phyloP scores from a whole-genome alignment of 345 rosid genomes.

The Salix arbutifolia region DNA sequence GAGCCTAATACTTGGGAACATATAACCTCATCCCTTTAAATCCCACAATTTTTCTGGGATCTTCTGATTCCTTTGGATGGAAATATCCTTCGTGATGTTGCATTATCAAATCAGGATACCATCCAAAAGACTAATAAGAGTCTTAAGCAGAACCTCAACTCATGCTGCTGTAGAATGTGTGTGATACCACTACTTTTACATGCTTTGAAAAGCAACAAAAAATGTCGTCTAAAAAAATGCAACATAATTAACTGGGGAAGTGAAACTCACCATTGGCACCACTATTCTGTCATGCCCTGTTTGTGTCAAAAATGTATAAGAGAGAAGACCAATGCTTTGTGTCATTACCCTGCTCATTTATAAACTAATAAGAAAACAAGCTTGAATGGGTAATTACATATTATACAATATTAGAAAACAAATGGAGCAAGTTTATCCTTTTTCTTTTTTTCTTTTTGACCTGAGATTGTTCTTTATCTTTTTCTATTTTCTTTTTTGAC shows the following conservation, averaged over 20 bases:
- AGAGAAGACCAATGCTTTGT: constrained; percentile 84
- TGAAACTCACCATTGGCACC: constrained; percentile 82
- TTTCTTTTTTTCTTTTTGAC: no score
- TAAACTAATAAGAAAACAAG: constrained; percentile 8
- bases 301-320: constrained; percentile 73
- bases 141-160: neutral
- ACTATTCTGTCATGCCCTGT: constrained; percentile 77
- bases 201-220: neutral
- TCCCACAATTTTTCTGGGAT: neutral
- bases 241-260: neutral
- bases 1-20: neutral
- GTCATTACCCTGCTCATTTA: constrained; percentile 46
- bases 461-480: no score
- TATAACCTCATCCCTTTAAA: neutral
- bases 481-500: no score
- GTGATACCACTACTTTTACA: neutral
- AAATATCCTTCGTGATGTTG: neutral
- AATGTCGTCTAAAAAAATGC: neutral
- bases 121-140: neutral
- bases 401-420: neutral
- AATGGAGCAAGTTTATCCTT: neutral
- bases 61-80: neutral
- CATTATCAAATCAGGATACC: neutral
- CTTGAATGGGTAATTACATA: neutral
- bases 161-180: neutral